Evolutionary conservation across 345 rosid species (phyloP), one percentile per base, ranked within the genome.

Genomic region (Linum tenue): DNA sequence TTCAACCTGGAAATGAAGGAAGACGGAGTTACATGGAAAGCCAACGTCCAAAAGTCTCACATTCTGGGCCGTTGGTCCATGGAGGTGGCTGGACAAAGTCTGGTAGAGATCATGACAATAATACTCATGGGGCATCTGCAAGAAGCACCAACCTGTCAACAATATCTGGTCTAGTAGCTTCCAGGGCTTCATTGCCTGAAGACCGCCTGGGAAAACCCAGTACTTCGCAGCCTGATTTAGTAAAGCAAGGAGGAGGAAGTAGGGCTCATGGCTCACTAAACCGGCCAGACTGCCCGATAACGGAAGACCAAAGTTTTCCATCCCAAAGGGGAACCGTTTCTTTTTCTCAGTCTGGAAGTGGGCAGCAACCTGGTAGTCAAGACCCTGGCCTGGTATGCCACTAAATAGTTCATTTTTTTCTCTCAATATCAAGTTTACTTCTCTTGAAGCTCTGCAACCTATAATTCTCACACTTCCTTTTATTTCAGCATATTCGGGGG

Each of bases 41-140:
- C 58, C 76, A 71, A 11, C 69, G 67, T 5, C 72, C 57, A 72
- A 76, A 80, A 69, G 80, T 76, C 58, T 83, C 88, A 7, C 80
- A 76, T 72, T 83, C 94, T 6, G 94, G 88, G 51, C 89, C 94
- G 8, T 64, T 85, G 66, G 77, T 75, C 59, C 81, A 66, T 7
- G 82, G 83, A 12, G 35, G 60, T n/a, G 68, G 69, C 66, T 75
- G 70, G 72, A 67, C 65, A 40, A 85, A 79, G 73, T 43, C 67
- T 10, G 73, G 76, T 22, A 83, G 73, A 64, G 79, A 78, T 58
- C 65, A 48, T 15, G 74, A 77, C 58, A 68, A 79, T 65, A 68
- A 79, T 65, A 67, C 74, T 64, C 58, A 60, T 14, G 48, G 55
- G 40, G 22, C 66, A 51, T 62, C 82, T 17, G 59, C 60, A 8